Evolutionary conservation across 108 stramenopile species (phyloP).

Genomic region (Cyclotella cryptica): DNA sequence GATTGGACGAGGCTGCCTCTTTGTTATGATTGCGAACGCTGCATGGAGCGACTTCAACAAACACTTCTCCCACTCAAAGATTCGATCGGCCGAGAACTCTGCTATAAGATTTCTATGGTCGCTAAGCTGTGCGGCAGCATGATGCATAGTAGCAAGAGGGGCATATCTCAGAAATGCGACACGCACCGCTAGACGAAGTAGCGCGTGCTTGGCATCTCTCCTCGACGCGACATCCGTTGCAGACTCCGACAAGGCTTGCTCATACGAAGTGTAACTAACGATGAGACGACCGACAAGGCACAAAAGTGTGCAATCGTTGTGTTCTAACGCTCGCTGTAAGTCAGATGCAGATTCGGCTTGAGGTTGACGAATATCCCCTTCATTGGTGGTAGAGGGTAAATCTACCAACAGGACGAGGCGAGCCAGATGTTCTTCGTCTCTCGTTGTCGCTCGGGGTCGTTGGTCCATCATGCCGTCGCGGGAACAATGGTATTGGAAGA

Average conservation of each 20-base stretch:
- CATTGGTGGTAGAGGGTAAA: conserved; percentile 3
- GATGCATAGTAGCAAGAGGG: neutral
- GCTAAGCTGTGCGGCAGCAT: neutral
- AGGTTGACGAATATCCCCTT: neutral
- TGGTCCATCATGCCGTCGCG: neutral
- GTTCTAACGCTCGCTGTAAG: conserved; percentile 29
- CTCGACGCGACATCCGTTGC: neutral
- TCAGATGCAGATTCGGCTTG: neutral
- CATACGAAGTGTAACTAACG: conserved; percentile 1
- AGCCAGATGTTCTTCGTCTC: conserved; percentile 38
- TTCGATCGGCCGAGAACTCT: neutral
- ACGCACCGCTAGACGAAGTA: conserved; percentile 29
- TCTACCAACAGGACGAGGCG: conserved; percentile 37
- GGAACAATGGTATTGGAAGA: too few species aligned
- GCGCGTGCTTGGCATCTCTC: conserved; percentile 6
- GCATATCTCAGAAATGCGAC: conserved; percentile 34
- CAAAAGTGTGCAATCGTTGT: conserved; percentile 31
- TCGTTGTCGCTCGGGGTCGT: neutral
- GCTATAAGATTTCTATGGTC: neutral
- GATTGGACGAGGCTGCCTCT: neutral
- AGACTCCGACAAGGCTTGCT: neutral
- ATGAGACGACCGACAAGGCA: conserved; percentile 33
- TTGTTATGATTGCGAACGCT: conserved; percentile 2
- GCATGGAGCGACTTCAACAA: conserved; percentile 13
- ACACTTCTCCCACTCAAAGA: conserved; percentile 23